Percentiles rank a stretch among this genome's conserved stretches.
Evolutionary conservation across 2,329 filamentous ascomycete genomes (phyloP).

Genomic region (Calonectria ilicicola): DNA sequence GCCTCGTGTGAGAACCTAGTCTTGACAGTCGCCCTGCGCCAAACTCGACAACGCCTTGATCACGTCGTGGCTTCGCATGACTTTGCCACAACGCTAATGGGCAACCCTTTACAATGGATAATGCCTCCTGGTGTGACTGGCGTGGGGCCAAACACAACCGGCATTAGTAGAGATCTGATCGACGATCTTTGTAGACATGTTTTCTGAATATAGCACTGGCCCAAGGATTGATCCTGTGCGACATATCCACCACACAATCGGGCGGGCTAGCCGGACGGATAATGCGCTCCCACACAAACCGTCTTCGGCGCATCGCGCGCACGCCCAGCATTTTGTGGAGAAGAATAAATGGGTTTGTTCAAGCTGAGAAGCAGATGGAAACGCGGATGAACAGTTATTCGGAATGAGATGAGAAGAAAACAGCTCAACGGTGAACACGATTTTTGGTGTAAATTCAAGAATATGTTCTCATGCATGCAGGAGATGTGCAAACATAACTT

Average conservation of each 20-base stretch:
- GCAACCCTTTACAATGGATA: neutral
- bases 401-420: neutral
- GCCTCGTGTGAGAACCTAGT: neutral
- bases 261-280: neutral
- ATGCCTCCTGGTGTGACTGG: neutral
- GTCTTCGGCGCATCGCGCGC: neutral
- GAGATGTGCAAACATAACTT: no score
- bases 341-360: no score
- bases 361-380: neutral
- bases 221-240: neutral
- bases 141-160: neutral
- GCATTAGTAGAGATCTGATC: neutral
- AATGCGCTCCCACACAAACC: neutral
- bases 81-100: neutral
- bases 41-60: neutral
- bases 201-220: neutral
- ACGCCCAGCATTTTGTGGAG: neutral
- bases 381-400: neutral
- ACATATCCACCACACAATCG: neutral
- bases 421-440: neutral
- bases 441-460: neutral
- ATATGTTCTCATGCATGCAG: neutral
- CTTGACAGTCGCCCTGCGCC: neutral
- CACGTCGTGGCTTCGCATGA: neutral
- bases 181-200: neutral